Conservation (phyloP, 805 yeast species). For the Lipomyces orientalis region DNA sequence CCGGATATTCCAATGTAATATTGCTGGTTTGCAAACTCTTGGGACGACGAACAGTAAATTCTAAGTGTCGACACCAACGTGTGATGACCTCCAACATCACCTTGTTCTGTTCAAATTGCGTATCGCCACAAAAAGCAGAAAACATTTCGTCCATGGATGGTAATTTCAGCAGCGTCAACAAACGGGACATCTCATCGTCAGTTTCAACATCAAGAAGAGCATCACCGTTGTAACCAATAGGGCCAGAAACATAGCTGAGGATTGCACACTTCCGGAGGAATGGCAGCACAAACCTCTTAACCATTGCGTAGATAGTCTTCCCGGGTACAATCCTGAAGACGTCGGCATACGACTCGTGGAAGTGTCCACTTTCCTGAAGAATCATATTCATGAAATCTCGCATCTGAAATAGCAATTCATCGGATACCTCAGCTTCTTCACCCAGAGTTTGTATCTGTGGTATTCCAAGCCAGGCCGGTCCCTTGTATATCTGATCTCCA, state of each 20-base stretch:
- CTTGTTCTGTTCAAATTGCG: conserved; percentile 11
- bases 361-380: conserved; percentile 6
- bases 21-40: conserved; percentile 9
- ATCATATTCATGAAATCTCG: conserved; percentile 11
- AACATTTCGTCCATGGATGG: conserved; percentile 38
- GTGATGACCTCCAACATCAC: conserved; percentile 21
- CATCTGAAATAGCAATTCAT: conserved; percentile 8
- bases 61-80: conserved; percentile 34
- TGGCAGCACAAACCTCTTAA: conserved; percentile 55
- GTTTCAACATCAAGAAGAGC: conserved; percentile 34
- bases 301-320: conserved; percentile 20
- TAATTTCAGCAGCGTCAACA: conserved; percentile 57
- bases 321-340: conserved; percentile 11
- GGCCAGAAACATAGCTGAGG: conserved; percentile 59
- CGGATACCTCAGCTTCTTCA: neutral
- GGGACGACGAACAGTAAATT: conserved; percentile 28
- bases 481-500: conserved; percentile 21
- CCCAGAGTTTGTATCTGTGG: conserved; percentile 11
- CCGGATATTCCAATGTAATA: conserved; percentile 57
- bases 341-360: neutral
- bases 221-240: conserved; percentile 50
- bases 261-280: conserved; percentile 69
- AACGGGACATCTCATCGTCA: conserved; percentile 58
- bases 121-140: conserved; percentile 3
- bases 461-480: conserved; percentile 14